These are phyloP conservation scores for Blepharisma stoltei DNA, from an alignment of 73 alveolate species.

Conservation along the genomic window DNA sequence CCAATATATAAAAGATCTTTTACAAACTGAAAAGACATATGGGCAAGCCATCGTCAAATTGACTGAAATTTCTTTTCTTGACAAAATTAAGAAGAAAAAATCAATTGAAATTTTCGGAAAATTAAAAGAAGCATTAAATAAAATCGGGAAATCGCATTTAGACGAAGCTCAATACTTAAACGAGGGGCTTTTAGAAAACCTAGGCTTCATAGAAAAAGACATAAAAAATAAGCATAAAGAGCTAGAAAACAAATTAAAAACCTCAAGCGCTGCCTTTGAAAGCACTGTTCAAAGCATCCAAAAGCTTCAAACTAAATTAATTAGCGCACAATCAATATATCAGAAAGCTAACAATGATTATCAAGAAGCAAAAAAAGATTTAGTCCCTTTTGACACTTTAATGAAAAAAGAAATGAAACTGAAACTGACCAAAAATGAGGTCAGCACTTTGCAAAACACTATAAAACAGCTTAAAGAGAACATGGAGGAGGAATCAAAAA, in stretches of 20 bases:
- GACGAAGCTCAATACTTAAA: background rate
- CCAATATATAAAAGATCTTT: background rate
- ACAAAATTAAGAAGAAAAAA: background rate
- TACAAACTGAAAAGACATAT: background rate
- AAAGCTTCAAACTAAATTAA: background rate
- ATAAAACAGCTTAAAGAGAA: background rate
- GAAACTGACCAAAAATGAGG: background rate
- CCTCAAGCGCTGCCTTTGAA: background rate
- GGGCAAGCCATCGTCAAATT: background rate
- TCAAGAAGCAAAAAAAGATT: background rate
- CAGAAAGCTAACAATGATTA: background rate
- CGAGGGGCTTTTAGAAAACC: background rate
- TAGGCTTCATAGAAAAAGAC: background rate
- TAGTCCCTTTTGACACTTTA: constrained; percentile 1
- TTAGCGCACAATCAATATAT: too few species aligned
- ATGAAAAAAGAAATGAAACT: constrained; percentile 27
- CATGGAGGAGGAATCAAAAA: background rate
- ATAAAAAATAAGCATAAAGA: background rate
- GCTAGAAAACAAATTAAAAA: background rate
- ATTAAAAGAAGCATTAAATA: background rate
- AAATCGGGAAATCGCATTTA: constrained; percentile 3
- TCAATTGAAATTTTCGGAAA: background rate
- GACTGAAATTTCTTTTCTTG: background rate
- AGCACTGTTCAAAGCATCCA: background rate
- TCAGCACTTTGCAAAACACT: background rate